Evolutionary conservation across 768 basidiomycete species (phyloP).

Genomic region (Naematelia encephala): DNA sequence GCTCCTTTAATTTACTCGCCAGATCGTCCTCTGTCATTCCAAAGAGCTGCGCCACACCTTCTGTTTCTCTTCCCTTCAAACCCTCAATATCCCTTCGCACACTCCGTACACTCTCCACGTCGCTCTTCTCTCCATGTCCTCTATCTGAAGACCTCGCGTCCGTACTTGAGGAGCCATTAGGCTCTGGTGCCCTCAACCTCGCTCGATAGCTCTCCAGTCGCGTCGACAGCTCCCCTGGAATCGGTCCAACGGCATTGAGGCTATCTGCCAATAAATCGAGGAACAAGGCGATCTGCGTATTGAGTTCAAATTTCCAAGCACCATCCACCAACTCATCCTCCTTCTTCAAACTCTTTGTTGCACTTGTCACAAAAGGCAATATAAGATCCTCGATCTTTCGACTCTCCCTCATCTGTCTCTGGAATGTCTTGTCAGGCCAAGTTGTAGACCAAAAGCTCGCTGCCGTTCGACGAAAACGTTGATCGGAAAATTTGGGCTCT

Average conservation of each 20-base stretch:
- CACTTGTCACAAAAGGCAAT: conserved; percentile 88
- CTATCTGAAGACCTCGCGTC: background rate
- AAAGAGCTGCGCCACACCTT: conserved; percentile 17
- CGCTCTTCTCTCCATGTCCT: conserved; percentile 9
- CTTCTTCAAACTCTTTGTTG: conserved; percentile 82
- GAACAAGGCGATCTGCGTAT: conserved; percentile 86
- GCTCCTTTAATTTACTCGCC: conserved; percentile 13
- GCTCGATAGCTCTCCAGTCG: conserved; percentile 75
- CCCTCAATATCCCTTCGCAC: conserved; percentile 5
- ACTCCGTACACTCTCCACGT: background rate
- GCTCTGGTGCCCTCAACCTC: conserved; percentile 66
- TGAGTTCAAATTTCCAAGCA: conserved; percentile 88
- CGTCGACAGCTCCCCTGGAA: conserved; percentile 74
- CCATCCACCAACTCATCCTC: conserved; percentile 78
- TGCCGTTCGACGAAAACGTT: conserved; percentile 81
- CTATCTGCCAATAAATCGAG: conserved; percentile 80
- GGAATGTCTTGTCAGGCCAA: conserved; percentile 78
- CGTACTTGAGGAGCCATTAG: conserved; percentile 24
- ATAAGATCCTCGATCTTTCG: conserved; percentile 97
- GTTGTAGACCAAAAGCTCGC: conserved; percentile 83
- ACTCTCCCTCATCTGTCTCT: conserved; percentile 88
- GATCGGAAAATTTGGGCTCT: conserved; percentile 82
- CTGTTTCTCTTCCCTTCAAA: conserved; percentile 16
- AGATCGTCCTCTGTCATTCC: conserved; percentile 17
- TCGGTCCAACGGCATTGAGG: conserved; percentile 67